A percentile compares a stretch with the other conserved stretches of the same genome.
Conservation (phyloP, 2,329 filamentous ascomycete genomes). For the Monilinia aucupariae region DNA sequence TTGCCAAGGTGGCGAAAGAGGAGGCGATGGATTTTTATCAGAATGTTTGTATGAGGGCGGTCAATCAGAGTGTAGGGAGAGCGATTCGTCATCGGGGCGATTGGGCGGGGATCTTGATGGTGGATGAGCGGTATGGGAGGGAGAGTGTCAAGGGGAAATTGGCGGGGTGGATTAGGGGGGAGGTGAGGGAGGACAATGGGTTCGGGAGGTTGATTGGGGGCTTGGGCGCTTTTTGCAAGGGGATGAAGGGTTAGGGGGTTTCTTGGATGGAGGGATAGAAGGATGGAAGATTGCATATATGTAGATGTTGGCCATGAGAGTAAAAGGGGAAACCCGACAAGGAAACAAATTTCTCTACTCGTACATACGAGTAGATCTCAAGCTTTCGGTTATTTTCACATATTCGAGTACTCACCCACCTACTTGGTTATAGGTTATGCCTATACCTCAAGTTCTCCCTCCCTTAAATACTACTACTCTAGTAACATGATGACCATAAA, state of each 20-base stretch:
- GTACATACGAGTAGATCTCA: too few species aligned
- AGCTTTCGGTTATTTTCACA: too few species aligned
- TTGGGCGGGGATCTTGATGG: constrained; percentile 83
- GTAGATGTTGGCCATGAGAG: background rate
- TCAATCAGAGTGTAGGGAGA: constrained; percentile 93
- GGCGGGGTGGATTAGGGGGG: constrained; percentile 80
- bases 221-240: constrained; percentile 32
- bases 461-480: too few species aligned
- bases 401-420: too few species aligned
- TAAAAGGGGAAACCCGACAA: too few species aligned
- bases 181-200: constrained; percentile 48
- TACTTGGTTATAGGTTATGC: too few species aligned
- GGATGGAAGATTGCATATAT: background rate
- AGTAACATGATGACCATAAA: too few species aligned
- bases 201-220: constrained; percentile 42
- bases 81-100: constrained; percentile 84
- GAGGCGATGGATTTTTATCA: constrained; percentile 78
- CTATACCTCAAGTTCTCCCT: too few species aligned
- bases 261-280: too few species aligned
- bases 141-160: constrained; percentile 71
- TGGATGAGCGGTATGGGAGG: constrained; percentile 74
- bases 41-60: constrained; percentile 91
- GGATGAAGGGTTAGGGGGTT: background rate
- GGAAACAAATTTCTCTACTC: too few species aligned
- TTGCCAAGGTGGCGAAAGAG: constrained; percentile 42